phyloP scores from a whole-genome alignment of 2,329 filamentous ascomycete species.

The Pezicula rhizophila region DNA sequence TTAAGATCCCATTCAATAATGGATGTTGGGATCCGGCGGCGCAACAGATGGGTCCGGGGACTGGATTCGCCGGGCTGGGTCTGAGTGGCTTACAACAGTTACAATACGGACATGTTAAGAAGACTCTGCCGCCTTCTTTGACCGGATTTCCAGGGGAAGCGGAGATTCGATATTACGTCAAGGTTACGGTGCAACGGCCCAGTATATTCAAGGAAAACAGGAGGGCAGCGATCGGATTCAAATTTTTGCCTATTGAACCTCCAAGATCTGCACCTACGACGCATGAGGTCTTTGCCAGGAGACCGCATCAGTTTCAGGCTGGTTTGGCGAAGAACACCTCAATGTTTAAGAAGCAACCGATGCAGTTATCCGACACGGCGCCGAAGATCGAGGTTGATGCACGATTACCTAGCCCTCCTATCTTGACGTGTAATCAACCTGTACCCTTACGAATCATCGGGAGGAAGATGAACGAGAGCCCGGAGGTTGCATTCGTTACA shows the following conservation, averaged over 20 bases:
- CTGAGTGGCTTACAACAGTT: slow-evolving; percentile 59
- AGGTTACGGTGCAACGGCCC: slow-evolving; percentile 88
- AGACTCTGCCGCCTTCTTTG: slow-evolving; percentile 82
- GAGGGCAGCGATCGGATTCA: slow-evolving; percentile 62
- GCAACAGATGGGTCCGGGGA: slow-evolving; percentile 45
- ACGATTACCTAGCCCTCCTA: slow-evolving; percentile 77
- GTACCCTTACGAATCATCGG: slow-evolving; percentile 75
- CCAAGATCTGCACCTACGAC: slow-evolving; percentile 61
- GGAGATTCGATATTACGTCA: slow-evolving; percentile 90
- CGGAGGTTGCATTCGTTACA: slow-evolving; percentile 67
- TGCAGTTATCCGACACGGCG: slow-evolving; percentile 35
- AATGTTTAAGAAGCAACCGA: slow-evolving; percentile 24
- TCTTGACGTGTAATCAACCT: slow-evolving; percentile 83
- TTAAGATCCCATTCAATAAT: slow-evolving; percentile 76
- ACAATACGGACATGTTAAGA: slow-evolving; percentile 67
- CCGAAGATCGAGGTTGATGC: slow-evolving; percentile 73
- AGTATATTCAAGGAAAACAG: slow-evolving; percentile 88
- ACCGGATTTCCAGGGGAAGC: slow-evolving; percentile 82
- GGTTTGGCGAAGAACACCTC: slow-evolving; percentile 23
- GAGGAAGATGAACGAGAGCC: slow-evolving; percentile 65
- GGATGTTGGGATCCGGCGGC: slow-evolving; percentile 45
- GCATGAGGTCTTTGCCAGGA: slow-evolving; percentile 78
- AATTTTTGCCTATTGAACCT: slow-evolving; percentile 88
- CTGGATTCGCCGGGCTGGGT: slow-evolving; percentile 50
- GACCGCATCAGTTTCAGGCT: slow-evolving; percentile 54